Percentiles rank a stretch among this genome's conserved stretches.
These are phyloP conservation scores for Rhodotorula kratochvilovae DNA, from an alignment of 768 basidiomycete genomes.

Conservation along the genomic window DNA sequence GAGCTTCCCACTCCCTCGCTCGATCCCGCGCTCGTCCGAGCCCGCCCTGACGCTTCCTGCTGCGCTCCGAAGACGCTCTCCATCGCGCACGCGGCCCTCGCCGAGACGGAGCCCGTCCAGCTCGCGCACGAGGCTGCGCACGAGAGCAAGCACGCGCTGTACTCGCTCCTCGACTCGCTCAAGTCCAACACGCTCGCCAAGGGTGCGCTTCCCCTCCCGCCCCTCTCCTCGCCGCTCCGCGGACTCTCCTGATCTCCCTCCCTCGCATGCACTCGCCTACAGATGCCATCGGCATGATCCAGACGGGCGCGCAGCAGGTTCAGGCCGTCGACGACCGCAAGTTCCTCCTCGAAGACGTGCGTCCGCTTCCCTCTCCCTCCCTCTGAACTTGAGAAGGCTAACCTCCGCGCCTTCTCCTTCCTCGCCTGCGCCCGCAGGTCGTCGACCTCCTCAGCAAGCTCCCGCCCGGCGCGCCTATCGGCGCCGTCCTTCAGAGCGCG, in stretches of 20 bases:
- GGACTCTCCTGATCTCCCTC: background rate
- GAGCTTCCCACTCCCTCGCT: background rate
- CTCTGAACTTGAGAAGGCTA: background rate
- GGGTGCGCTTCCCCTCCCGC: background rate
- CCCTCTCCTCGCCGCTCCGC: background rate
- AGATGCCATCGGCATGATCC: conserved; percentile 1
- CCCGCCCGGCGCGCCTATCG: conserved; percentile 18
- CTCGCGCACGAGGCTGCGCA: background rate
- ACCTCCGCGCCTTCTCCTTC: background rate
- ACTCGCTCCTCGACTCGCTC: conserved; percentile 10
- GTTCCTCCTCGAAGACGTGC: conserved; percentile 27
- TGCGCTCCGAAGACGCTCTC: background rate
- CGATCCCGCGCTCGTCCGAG: background rate
- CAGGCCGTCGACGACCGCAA: conserved; percentile 32
- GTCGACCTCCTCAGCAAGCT: conserved; percentile 20
- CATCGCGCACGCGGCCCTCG: conserved; percentile 14
- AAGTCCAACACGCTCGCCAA: conserved; percentile 1
- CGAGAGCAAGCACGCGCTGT: background rate
- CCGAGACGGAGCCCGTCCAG: background rate
- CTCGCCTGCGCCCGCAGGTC: background rate
- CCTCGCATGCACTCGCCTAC: background rate
- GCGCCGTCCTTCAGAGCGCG: conserved; percentile 5
- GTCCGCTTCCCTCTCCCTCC: background rate
- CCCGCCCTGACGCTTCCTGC: background rate
- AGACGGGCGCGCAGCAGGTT: background rate